phyloP scores from a whole-genome alignment of 768 basidiomycete genomes.

The Tricholoma furcatifolium region DNA sequence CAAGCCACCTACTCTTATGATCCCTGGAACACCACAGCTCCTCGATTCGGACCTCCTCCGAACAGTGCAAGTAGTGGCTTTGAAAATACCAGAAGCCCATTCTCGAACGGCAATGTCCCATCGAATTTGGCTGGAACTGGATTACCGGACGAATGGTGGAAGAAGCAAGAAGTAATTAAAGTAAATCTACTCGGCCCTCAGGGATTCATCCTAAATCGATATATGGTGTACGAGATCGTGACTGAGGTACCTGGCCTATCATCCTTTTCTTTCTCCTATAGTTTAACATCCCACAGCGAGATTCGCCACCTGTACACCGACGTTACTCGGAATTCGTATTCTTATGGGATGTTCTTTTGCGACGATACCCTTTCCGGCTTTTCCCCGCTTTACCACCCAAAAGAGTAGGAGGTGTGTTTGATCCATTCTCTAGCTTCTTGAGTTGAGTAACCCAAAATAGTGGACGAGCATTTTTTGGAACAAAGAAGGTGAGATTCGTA shows the following conservation, averaged over 20 bases:
- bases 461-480: slow-evolving; percentile 89
- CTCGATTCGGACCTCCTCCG: slow-evolving; percentile 31
- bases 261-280: not conserved
- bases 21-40: slow-evolving; percentile 59
- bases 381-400: slow-evolving; percentile 89
- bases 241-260: slow-evolving; percentile 60
- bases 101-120: slow-evolving; percentile 45
- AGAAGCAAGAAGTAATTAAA: slow-evolving; percentile 67
- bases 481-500: slow-evolving; percentile 62
- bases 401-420: slow-evolving; percentile 76
- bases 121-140: slow-evolving; percentile 71
- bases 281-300: slow-evolving; percentile 41
- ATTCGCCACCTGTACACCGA: slow-evolving; percentile 62
- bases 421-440: slow-evolving; percentile 3
- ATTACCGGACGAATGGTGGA: slow-evolving; percentile 85
- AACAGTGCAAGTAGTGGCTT: slow-evolving; percentile 26
- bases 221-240: slow-evolving; percentile 79
- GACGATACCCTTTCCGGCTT: slow-evolving; percentile 92
- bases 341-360: slow-evolving; percentile 81
- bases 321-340: slow-evolving; percentile 94
- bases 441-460: slow-evolving; percentile 31
- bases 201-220: slow-evolving; percentile 88
- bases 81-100: slow-evolving; percentile 24
- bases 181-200: slow-evolving; percentile 83
- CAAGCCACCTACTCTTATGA: slow-evolving; percentile 60